These are phyloP conservation scores for Mycena olivaceomarginata DNA, from an alignment of 768 basidiomycete genomes.

Conservation along the genomic window DNA sequence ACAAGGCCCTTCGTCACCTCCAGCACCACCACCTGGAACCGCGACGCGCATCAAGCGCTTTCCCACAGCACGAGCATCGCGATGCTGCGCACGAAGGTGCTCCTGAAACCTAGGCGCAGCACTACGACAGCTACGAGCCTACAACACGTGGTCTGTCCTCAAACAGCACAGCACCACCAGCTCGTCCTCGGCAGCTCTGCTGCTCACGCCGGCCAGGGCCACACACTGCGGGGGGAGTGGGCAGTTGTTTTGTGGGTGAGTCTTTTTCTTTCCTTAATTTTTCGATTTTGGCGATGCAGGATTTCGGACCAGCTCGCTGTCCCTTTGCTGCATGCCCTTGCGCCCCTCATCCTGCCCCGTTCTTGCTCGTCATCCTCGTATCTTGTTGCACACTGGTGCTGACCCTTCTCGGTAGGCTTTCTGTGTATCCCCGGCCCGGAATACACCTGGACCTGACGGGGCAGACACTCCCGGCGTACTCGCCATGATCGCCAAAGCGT, in stretches of 20 bases:
- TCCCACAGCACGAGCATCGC: too few species aligned
- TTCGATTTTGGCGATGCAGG: too few species aligned
- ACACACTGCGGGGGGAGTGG: slow-evolving; percentile 5
- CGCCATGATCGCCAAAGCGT: neutral
- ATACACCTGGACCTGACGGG: neutral
- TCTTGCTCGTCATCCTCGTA: slow-evolving; percentile 6
- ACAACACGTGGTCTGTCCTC: neutral
- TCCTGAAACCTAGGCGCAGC: too few species aligned
- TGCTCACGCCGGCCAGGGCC: slow-evolving; percentile 2
- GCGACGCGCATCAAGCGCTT: too few species aligned
- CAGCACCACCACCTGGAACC: too few species aligned
- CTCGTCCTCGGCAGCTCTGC: slow-evolving; percentile 3
- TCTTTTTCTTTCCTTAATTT: too few species aligned
- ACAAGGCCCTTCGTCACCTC: neutral
- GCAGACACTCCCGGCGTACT: slow-evolving; percentile 1
- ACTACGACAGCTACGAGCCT: too few species aligned
- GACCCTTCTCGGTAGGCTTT: slow-evolving; percentile 4
- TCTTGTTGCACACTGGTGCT: slow-evolving; percentile 1
- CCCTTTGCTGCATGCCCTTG: neutral
- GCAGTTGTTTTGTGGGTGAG: too few species aligned
- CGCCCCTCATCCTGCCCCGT: slow-evolving; percentile 5
- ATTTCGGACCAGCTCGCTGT: too few species aligned
- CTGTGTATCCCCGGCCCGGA: neutral
- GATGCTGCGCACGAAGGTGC: too few species aligned
- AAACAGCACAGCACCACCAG: slow-evolving; percentile 14